These are phyloP conservation scores for Leccinum pseudoinsigne DNA, from an alignment of 1,284 basidiomycete genomes.

Conservation along the genomic window DNA sequence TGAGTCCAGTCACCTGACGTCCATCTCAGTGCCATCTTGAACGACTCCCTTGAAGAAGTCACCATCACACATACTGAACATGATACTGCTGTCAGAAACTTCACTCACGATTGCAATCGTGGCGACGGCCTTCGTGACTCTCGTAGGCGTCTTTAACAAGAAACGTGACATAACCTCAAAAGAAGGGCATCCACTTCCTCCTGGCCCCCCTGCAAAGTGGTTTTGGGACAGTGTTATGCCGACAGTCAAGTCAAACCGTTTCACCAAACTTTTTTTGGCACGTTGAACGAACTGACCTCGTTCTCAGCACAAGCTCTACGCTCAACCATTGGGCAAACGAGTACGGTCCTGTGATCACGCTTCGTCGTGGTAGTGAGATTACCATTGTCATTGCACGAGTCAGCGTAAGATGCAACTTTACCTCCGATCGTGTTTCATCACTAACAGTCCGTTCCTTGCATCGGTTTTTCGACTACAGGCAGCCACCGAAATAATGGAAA, in stretches of 20 bases:
- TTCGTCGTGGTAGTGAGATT: constrained; percentile 30
- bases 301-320: constrained; percentile 19
- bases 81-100: not conserved
- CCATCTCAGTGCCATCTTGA: not conserved
- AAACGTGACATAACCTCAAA: constrained; percentile 5
- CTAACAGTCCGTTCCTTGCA: not conserved
- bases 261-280: too few species aligned
- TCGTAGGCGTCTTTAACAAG: not conserved
- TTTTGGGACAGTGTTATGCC: constrained; percentile 25
- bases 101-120: not conserved
- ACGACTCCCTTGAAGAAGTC: not conserved
- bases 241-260: constrained; percentile 17
- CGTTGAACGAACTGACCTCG: not conserved
- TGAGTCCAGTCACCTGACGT: not conserved
- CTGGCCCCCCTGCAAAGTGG: constrained; percentile 26
- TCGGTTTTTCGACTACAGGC: constrained; percentile 21
- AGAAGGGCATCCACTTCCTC: constrained; percentile 23
- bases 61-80: not conserved
- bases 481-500: constrained; percentile 40
- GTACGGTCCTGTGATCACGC: constrained; percentile 38
- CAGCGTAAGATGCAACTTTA: constrained; percentile 24
- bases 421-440: not conserved
- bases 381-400: constrained; percentile 33
- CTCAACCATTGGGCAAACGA: constrained; percentile 28
- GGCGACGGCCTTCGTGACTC: not conserved